These are phyloP conservation scores for Apiospora pterosperma DNA, from an alignment of 2,329 filamentous ascomycete genomes.

Conservation along the genomic window DNA sequence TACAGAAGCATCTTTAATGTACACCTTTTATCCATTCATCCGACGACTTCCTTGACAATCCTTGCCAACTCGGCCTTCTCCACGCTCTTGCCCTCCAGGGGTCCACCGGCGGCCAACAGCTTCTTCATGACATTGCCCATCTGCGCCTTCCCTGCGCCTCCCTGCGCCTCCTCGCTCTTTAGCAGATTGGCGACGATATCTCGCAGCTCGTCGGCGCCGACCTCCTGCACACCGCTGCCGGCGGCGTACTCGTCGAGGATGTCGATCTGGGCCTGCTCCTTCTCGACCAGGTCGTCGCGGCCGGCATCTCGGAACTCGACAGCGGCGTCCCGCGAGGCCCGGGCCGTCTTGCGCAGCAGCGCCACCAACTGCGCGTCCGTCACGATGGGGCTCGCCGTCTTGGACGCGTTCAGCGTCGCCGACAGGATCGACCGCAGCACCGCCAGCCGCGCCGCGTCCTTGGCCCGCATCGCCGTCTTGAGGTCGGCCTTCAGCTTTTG, in stretches of 20 bases:
- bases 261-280: slow-evolving; percentile 63
- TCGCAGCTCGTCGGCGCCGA: slow-evolving; percentile 57
- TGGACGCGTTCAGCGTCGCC: slow-evolving; percentile 71
- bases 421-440: slow-evolving; percentile 68
- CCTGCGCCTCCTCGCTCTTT: slow-evolving; percentile 42
- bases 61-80: slow-evolving; percentile 59
- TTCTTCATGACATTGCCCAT: slow-evolving; percentile 63
- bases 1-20: not conserved
- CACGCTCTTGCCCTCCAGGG: slow-evolving; percentile 60
- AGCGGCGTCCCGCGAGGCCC: slow-evolving; percentile 54
- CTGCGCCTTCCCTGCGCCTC: slow-evolving; percentile 38
- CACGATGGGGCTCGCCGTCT: slow-evolving; percentile 65
- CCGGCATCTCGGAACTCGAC: slow-evolving; percentile 62
- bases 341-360: slow-evolving; percentile 63
- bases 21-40: slow-evolving; percentile 23
- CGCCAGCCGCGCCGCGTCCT: slow-evolving; percentile 60
- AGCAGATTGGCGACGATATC: slow-evolving; percentile 47
- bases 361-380: slow-evolving; percentile 68
- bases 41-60: slow-evolving; percentile 52
- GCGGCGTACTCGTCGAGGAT: slow-evolving; percentile 65
- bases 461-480: slow-evolving; percentile 63
- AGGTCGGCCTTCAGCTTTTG: slow-evolving; percentile 57
- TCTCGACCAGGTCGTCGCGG: slow-evolving; percentile 65
- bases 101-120: slow-evolving; percentile 46
- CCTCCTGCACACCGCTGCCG: slow-evolving; percentile 54